Conservation (phyloP, 257 asterid species). For the Cruciata laevipes region DNA sequence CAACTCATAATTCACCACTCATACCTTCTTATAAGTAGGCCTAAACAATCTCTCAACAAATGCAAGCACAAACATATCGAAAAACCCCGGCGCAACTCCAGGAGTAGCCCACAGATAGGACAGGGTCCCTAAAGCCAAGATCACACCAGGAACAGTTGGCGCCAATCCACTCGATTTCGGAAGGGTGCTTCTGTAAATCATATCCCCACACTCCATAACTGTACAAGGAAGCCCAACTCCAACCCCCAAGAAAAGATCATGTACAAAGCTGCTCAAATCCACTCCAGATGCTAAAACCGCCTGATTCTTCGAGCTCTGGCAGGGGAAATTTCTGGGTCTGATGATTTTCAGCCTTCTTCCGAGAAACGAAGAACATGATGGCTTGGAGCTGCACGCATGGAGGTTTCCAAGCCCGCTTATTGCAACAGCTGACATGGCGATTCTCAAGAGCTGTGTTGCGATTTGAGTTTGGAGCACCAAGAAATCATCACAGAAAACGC, state of each 20-base stretch:
- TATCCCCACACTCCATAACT: conserved; percentile 95
- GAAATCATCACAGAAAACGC: conserved; percentile 22
- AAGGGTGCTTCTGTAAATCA: conserved; percentile 86
- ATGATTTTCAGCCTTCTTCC: conserved; percentile 49
- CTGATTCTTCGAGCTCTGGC: conserved; percentile 29
- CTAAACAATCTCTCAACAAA: conserved; percentile 68
- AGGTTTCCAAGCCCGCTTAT: conserved; percentile 47
- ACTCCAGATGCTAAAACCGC: conserved; percentile 44
- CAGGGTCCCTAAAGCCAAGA: conserved; percentile 76
- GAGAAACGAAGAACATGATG: conserved; percentile 45
- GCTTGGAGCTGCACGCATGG: conserved; percentile 38
- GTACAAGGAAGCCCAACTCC: conserved; percentile 99
- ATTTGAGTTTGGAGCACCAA: conserved; percentile 4
- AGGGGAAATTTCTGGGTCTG: conserved; percentile 23
- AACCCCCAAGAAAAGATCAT: conserved; percentile 75
- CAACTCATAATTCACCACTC: background rate
- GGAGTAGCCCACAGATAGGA: conserved; percentile 99
- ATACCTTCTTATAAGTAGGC: conserved; percentile 72
- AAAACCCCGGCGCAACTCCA: conserved; percentile 98
- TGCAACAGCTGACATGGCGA: conserved; percentile 56
- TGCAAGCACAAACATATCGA: conserved; percentile 96
- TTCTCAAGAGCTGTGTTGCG: background rate
- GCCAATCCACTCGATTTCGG: conserved; percentile 66
- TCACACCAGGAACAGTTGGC: conserved; percentile 71
- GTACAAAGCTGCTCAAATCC: conserved; percentile 31